These are phyloP conservation scores for Aspergillus sp. DNA, from an alignment of 2,329 filamentous ascomycete genomes.

Conservation along the genomic window DNA sequence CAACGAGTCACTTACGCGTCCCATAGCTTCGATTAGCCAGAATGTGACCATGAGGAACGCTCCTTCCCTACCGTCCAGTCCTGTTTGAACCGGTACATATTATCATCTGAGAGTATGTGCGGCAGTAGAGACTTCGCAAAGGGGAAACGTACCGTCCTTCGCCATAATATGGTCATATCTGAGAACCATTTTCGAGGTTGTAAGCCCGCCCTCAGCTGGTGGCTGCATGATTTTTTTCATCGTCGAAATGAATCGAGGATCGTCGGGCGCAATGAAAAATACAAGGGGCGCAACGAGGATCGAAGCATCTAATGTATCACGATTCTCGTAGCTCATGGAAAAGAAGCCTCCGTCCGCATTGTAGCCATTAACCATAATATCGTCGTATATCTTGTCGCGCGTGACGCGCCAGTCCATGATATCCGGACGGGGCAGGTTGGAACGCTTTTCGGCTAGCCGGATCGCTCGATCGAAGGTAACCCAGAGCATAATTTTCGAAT, in stretches of 20 bases:
- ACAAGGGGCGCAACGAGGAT: constrained; percentile 66
- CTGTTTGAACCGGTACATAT: constrained; percentile 30
- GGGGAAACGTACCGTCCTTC: constrained; percentile 49
- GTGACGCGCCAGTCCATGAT: constrained; percentile 53
- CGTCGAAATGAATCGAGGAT: constrained; percentile 61
- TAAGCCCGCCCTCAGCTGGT: constrained; percentile 65
- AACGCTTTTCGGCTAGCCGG: constrained; percentile 59
- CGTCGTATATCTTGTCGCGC: constrained; percentile 58
- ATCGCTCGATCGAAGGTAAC: constrained; percentile 67
- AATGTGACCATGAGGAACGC: constrained; percentile 75
- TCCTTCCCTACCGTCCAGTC: constrained; percentile 62
- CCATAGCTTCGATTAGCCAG: constrained; percentile 67
- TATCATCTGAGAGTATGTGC: too few species aligned
- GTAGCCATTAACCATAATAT: constrained; percentile 64
- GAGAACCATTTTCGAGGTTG: constrained; percentile 62
- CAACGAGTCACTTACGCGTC: constrained; percentile 44
- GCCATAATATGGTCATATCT: constrained; percentile 59
- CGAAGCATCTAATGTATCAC: constrained; percentile 58
- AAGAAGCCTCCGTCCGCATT: constrained; percentile 59
- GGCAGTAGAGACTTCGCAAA: too few species aligned
- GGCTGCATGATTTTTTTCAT: constrained; percentile 60
- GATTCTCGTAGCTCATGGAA: constrained; percentile 62
- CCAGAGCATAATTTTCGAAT: constrained; percentile 73
- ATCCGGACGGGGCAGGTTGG: constrained; percentile 60
- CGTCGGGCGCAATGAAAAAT: constrained; percentile 66